Base-by-base conservation (phyloP, 2,329 filamentous ascomycete species). In the Emericellopsis atlantica region DNA sequence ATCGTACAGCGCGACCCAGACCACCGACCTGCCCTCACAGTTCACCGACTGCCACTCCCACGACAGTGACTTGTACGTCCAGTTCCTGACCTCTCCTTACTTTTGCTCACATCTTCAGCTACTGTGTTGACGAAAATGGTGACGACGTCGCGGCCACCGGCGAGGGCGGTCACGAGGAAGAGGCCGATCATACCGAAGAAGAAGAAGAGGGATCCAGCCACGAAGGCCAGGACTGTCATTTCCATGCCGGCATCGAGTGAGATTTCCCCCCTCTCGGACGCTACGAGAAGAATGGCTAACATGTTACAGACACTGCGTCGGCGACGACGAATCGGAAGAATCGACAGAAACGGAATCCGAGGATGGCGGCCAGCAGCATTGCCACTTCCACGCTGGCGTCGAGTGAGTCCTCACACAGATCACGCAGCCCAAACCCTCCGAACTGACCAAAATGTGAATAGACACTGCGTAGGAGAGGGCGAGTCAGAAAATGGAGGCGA, bases 371-470 rank as follows among this genome's bases (percentile, higher is more conserved):
- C 48, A 58, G 14, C 50, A 67, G 46, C 66, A 74, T 49, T 86
- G 81, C 48, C 83, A 88, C 52, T 84, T 81, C 57, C 82, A 88
- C 49, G 81, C 80, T 10, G 81, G 81, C 32, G 76, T 87, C 21
- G 79, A 84, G 79, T 84, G 38, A 43, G 12, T 21, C 18, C 18
- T 21, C 18, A 21, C 18, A 21, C 18, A 21, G 18, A 21, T 21
- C 18, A 21, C 18, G 5, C 5, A 21, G 18, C 18, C 18, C 18
- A 21, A 4, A 3, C 4, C 18, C 18, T 21, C 18, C 4, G 18
- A 5, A 21, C 40, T 61, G 12, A 26, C n/a, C 33, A 22, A 15
- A n/a, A 26, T n/a, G 10, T 6, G 26, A 12, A 49, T 57, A 68
- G 70, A 46, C 74, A 84, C 49, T 84, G 80, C 47, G 68, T 73